Evolutionary conservation across 768 basidiomycete species (phyloP).

Genomic region (Tubosaeta sp.): DNA sequence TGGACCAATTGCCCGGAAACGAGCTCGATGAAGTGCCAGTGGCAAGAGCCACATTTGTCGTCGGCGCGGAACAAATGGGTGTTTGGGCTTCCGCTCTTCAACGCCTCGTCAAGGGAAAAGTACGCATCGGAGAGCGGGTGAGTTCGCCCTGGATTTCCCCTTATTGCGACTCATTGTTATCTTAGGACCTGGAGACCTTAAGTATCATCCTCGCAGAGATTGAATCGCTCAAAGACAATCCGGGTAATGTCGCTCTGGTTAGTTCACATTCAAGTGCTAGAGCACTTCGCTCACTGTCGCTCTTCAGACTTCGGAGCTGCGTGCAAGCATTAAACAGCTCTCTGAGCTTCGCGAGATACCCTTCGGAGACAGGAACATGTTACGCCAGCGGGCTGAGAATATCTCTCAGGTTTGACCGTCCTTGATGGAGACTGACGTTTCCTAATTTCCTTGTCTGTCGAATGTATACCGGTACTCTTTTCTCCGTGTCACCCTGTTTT

Average conservation of each 20-base stretch:
- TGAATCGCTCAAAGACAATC: slow-evolving; percentile 20
- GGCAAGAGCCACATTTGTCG: neutral
- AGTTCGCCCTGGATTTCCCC: neutral
- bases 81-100: slow-evolving; percentile 23
- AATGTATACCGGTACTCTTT: slow-evolving; percentile 7
- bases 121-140: slow-evolving; percentile 22
- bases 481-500: neutral
- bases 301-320: slow-evolving; percentile 18
- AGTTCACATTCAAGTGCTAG: neutral
- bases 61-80: slow-evolving; percentile 6
- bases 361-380: slow-evolving; percentile 25
- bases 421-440: neutral
- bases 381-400: slow-evolving; percentile 20
- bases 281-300: neutral
- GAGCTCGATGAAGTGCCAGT: neutral
- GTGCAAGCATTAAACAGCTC: slow-evolving; percentile 20
- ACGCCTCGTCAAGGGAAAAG: slow-evolving; percentile 29
- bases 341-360: slow-evolving; percentile 27
- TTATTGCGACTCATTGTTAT: neutral
- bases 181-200: slow-evolving; percentile 24
- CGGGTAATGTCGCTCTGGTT: slow-evolving; percentile 13
- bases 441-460: neutral
- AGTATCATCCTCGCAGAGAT: slow-evolving; percentile 29
- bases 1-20: neutral
- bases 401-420: slow-evolving; percentile 16